These are phyloP conservation scores for Colletotrichum orchidophilum DNA, from an alignment of 2,329 filamentous ascomycete species.

Conservation along the genomic window DNA sequence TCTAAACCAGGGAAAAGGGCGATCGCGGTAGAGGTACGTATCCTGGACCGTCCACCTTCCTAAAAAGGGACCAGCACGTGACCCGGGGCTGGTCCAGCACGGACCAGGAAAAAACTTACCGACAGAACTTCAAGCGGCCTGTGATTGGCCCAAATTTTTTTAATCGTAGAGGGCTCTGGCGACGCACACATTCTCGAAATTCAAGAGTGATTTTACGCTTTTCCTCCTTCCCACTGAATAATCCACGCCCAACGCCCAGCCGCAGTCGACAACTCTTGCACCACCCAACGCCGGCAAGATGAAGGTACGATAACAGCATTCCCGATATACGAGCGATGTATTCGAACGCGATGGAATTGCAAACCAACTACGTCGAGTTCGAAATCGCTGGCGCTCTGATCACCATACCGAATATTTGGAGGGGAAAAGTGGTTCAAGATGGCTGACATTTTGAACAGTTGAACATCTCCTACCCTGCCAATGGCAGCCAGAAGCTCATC, in stretches of 20 bases:
- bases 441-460: slow-evolving; percentile 55
- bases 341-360: background rate
- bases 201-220: slow-evolving; percentile 27
- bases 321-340: background rate
- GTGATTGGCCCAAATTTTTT: slow-evolving; percentile 45
- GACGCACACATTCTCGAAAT: slow-evolving; percentile 52
- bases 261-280: slow-evolving; percentile 56
- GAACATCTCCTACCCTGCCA: slow-evolving; percentile 90
- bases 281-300: slow-evolving; percentile 58
- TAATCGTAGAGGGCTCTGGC: slow-evolving; percentile 31
- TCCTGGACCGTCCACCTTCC: background rate
- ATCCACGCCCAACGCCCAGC: slow-evolving; percentile 47
- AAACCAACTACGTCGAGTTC: background rate
- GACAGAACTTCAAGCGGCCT: background rate
- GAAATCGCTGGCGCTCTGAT: background rate
- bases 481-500: slow-evolving; percentile 99
- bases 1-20: background rate
- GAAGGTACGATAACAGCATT: slow-evolving; percentile 49
- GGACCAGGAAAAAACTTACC: background rate
- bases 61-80: slow-evolving; percentile 8
- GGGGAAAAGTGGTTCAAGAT: slow-evolving; percentile 7
- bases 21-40: background rate
- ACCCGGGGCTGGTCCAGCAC: background rate
- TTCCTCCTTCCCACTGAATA: slow-evolving; percentile 39
- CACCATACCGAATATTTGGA: background rate